A percentile compares a stretch with the other conserved stretches of the same genome.
Conservation (phyloP, 164 flowering plant genomes). For the Magnolia sinica region DNA sequence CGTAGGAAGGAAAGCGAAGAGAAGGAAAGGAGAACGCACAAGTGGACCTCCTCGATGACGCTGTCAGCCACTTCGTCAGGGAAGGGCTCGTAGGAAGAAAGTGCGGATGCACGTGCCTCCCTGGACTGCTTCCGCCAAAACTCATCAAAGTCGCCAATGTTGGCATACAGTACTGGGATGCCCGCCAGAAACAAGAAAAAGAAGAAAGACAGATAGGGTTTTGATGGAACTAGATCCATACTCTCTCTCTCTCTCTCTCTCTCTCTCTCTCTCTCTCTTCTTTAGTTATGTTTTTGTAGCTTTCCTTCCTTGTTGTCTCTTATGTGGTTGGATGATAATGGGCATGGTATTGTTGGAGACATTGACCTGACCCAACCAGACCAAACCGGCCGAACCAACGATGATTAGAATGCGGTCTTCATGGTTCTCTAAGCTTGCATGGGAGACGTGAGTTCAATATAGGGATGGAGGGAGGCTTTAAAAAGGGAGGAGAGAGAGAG, state of each 20-base stretch:
- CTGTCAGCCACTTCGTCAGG: slow-evolving; percentile 12
- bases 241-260: not conserved
- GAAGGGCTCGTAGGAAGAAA: slow-evolving; percentile 7
- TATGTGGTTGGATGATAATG: not conserved
- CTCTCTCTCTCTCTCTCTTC: not conserved
- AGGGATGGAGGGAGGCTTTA: no score
- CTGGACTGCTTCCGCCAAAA: slow-evolving; percentile 8
- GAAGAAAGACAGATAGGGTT: not conserved
- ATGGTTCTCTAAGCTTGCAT: not conserved
- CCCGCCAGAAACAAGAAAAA: not conserved
- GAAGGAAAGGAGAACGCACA: not conserved
- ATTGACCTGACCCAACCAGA: not conserved
- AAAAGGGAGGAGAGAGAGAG: no score
- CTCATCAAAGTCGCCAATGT: slow-evolving; percentile 12
- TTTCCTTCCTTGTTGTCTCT: not conserved
- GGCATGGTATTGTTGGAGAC: not conserved
- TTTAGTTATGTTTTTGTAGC: no score
- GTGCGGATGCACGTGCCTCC: slow-evolving; percentile 1
- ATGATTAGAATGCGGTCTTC: not conserved
- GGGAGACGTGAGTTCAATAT: no score
- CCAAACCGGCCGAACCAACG: not conserved
- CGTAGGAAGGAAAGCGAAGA: not conserved
- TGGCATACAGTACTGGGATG: not conserved
- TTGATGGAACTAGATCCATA: not conserved
- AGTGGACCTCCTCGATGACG: slow-evolving; percentile 2